Conservation (phyloP, 163 green algal genomes). For the Botryococcus braunii region DNA sequence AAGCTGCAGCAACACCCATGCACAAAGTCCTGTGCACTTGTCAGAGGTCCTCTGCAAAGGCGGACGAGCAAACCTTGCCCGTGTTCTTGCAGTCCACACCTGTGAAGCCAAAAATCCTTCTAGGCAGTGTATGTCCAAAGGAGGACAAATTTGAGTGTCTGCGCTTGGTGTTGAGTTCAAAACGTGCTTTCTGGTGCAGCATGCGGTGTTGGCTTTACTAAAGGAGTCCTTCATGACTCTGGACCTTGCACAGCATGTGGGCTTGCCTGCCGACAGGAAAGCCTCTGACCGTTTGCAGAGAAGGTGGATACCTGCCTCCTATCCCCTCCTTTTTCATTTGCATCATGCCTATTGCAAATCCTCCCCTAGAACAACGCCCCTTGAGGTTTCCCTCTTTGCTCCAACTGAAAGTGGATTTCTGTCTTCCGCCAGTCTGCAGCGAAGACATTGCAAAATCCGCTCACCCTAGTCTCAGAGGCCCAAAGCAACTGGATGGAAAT, state of each 20-base stretch:
- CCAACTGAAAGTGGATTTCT: background rate
- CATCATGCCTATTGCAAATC: too few species aligned
- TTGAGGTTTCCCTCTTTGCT: background rate
- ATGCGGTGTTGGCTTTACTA: conserved; percentile 50
- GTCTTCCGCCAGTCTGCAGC: background rate
- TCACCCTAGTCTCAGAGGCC: background rate
- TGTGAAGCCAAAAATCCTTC: too few species aligned
- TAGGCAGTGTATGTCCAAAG: too few species aligned
- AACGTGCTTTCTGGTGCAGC: conserved; percentile 22
- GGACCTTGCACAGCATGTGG: conserved; percentile 43
- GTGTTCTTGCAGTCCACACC: too few species aligned
- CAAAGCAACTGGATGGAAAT: too few species aligned
- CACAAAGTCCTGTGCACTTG: too few species aligned
- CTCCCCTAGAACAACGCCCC: background rate
- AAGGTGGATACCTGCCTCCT: conserved; percentile 19
- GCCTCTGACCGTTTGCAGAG: conserved; percentile 69
- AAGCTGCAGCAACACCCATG: too few species aligned
- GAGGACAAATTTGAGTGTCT: too few species aligned
- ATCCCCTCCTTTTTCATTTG: too few species aligned
- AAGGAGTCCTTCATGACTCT: conserved; percentile 63
- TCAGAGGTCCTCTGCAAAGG: too few species aligned
- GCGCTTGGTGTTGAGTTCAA: background rate
- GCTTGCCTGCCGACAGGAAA: conserved; percentile 35
- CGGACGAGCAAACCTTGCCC: too few species aligned
- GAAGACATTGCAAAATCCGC: background rate